phyloP scores from a whole-genome alignment of 345 rosid genomes.

The Populus alba region DNA sequence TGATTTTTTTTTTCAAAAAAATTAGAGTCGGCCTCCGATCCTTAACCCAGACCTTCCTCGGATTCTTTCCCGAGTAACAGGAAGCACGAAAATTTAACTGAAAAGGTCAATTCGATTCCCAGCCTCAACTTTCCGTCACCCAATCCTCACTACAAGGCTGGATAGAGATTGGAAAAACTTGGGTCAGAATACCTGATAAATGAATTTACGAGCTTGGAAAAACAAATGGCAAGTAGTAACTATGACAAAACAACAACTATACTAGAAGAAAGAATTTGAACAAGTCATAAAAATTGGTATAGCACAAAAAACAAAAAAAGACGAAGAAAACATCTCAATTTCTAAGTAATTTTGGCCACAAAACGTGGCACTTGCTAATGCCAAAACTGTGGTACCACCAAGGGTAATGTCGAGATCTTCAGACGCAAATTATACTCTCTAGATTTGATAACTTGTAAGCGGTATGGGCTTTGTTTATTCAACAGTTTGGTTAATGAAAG shows the following conservation, averaged over 20 bases:
- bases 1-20: too few species aligned
- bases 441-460: not conserved
- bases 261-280: not conserved
- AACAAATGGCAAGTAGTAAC: not conserved
- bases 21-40: too few species aligned
- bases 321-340: not conserved
- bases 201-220: not conserved
- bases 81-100: too few species aligned
- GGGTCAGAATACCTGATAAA: too few species aligned
- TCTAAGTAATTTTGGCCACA: not conserved
- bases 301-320: too few species aligned
- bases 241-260: not conserved
- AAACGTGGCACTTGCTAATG: not conserved
- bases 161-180: not conserved
- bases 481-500: conserved; percentile 1
- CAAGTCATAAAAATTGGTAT: too few species aligned
- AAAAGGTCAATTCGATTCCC: too few species aligned
- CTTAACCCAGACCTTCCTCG: too few species aligned
- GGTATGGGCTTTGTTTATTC: not conserved
- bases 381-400: not conserved
- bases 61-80: too few species aligned
- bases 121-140: too few species aligned
- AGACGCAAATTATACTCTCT: not conserved
- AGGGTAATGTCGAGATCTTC: not conserved
- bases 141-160: not conserved